phyloP scores from a whole-genome alignment of 306 rosid species.

The Ormosia emarginata region DNA sequence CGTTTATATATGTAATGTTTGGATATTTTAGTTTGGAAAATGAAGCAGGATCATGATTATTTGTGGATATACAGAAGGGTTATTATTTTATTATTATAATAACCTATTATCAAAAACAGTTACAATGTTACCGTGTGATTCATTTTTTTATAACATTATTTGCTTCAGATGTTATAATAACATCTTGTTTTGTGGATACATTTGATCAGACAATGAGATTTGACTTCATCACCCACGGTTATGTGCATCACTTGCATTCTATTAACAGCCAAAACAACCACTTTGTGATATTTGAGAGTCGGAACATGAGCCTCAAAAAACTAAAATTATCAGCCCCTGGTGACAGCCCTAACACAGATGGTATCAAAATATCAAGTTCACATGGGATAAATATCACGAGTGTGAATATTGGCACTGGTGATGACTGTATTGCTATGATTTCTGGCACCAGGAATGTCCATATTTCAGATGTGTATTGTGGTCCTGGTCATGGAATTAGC shows the following conservation, averaged over 20 bases:
- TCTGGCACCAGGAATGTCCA: constrained; percentile 32
- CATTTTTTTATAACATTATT: not conserved
- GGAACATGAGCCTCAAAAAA: constrained; percentile 31
- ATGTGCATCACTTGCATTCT: constrained; percentile 43
- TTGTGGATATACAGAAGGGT: too few species aligned
- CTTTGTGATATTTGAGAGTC: constrained; percentile 36
- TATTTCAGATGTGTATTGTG: constrained; percentile 38
- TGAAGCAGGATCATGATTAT: too few species aligned
- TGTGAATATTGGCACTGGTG: constrained; percentile 41
- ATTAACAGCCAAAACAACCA: constrained; percentile 50
- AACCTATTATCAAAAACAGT: too few species aligned
- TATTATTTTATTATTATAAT: too few species aligned
- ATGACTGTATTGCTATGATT: constrained; percentile 57
- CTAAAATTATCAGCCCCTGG: constrained; percentile 37
- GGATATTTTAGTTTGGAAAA: too few species aligned
- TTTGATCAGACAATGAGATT: constrained; percentile 46
- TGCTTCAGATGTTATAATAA: not conserved
- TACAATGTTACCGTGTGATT: too few species aligned
- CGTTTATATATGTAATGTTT: too few species aligned
- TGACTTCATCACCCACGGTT: constrained; percentile 45
- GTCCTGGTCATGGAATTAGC: constrained; percentile 80
- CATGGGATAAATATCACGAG: constrained; percentile 21
- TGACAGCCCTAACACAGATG: constrained; percentile 69
- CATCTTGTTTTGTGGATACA: not conserved
- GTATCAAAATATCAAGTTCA: constrained; percentile 54